A percentile compares a stretch with the other conserved stretches of the same genome.
Conservation (phyloP, 306 rosid species). For the Parietaria judaica region DNA sequence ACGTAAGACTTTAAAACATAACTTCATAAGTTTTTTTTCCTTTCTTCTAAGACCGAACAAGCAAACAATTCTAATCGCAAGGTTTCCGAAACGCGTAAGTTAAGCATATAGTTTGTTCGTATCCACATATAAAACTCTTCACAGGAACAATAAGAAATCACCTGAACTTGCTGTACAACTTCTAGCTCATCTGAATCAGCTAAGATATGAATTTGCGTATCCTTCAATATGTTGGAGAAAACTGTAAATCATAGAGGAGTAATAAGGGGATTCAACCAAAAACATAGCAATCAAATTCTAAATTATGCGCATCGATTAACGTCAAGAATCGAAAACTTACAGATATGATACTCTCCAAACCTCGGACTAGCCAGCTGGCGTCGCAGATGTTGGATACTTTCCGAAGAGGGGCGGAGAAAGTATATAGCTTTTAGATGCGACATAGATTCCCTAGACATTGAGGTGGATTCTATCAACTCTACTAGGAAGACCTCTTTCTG, state of each 20-base stretch:
- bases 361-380: constrained; percentile 76
- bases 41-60: too few relatives aligned
- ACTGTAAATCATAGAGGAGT: constrained; percentile 56
- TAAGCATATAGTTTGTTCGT: too few relatives aligned
- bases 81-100: too few relatives aligned
- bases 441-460: constrained; percentile 80
- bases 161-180: constrained; percentile 94
- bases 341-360: constrained; percentile 89
- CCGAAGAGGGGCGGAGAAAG: constrained; percentile 83
- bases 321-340: constrained; percentile 41
- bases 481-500: constrained; percentile 90
- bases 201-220: constrained; percentile 73
- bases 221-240: constrained; percentile 98
- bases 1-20: too few relatives aligned
- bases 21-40: too few relatives aligned
- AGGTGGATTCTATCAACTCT: constrained; percentile 72
- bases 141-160: constrained; percentile 8
- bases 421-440: constrained; percentile 86
- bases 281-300: constrained; percentile 6
- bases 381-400: constrained; percentile 67
- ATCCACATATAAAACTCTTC: too few relatives aligned
- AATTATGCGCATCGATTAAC: not conserved
- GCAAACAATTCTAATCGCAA: too few relatives aligned
- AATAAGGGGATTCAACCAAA: constrained; percentile 42
- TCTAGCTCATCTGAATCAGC: constrained; percentile 98